These are phyloP conservation scores for Ruellia speciosa DNA, from an alignment of 305 asterid genomes.

Conservation along the genomic window DNA sequence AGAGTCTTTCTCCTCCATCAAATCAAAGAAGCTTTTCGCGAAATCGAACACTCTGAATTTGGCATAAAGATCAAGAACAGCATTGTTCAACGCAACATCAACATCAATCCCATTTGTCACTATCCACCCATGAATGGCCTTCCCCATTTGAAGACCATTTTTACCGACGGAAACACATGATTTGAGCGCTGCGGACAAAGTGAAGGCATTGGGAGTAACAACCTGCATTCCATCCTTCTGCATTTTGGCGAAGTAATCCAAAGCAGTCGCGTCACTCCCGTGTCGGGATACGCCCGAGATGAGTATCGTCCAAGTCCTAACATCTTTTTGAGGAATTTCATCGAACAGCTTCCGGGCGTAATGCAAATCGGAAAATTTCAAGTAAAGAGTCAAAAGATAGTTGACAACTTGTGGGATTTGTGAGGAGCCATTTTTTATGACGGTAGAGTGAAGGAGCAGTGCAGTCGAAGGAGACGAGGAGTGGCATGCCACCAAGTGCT, in stretches of 20 bases:
- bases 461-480: neutral
- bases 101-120: constrained; percentile 30
- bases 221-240: constrained; percentile 34
- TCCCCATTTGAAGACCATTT: constrained; percentile 41
- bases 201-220: constrained; percentile 46
- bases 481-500: too few species aligned
- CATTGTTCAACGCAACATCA: constrained; percentile 52
- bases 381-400: constrained; percentile 37
- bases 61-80: constrained; percentile 61
- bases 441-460: constrained; percentile 32
- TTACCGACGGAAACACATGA: constrained; percentile 32
- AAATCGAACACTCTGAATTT: constrained; percentile 36
- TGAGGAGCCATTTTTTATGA: constrained; percentile 39
- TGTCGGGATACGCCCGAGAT: constrained; percentile 45
- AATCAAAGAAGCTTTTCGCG: constrained; percentile 36
- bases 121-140: constrained; percentile 55
- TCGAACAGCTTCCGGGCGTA: constrained; percentile 56
- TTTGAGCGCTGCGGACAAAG: constrained; percentile 54
- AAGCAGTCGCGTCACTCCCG: constrained; percentile 35
- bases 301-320: constrained; percentile 62
- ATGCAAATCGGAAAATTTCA: constrained; percentile 18
- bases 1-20: constrained; percentile 39
- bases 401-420: constrained; percentile 25
- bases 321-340: constrained; percentile 60
- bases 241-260: constrained; percentile 47